A percentile compares a stretch with the other conserved stretches of the same genome.
Evolutionary conservation across 2,329 filamentous ascomycete genomes (phyloP).

Genomic region (Claviceps fusiformis): DNA sequence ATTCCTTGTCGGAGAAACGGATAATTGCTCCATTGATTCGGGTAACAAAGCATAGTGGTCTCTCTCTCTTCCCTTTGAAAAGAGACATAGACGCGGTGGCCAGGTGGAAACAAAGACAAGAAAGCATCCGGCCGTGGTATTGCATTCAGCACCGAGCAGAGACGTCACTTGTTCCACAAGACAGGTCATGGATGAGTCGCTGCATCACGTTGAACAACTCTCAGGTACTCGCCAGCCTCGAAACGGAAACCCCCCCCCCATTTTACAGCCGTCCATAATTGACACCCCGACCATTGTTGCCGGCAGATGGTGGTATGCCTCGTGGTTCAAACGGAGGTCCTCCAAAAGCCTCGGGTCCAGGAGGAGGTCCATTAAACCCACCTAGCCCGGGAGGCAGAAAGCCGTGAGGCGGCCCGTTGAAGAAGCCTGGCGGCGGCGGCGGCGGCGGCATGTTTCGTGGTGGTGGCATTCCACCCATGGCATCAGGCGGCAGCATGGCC

Average conservation of each 20-base stretch:
- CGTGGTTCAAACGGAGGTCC: slow-evolving; percentile 40
- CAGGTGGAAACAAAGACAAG: background rate
- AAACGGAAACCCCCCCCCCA: background rate
- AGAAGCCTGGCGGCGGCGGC: slow-evolving; percentile 45
- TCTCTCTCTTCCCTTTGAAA: too few species aligned
- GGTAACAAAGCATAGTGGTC: too few species aligned
- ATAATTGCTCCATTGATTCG: too few species aligned
- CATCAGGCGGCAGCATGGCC: slow-evolving; percentile 32
- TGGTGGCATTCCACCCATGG: slow-evolving; percentile 34
- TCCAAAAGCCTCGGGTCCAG: slow-evolving; percentile 31
- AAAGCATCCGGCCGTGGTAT: background rate
- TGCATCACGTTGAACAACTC: background rate
- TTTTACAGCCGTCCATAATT: slow-evolving; percentile 19
- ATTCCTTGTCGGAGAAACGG: too few species aligned
- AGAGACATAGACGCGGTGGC: background rate
- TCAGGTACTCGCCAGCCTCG: background rate
- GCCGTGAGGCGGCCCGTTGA: slow-evolving; percentile 33
- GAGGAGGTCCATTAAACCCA: slow-evolving; percentile 39
- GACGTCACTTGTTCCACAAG: background rate
- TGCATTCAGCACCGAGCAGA: background rate
- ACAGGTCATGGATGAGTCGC: background rate
- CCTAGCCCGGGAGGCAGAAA: slow-evolving; percentile 43
- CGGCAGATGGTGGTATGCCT: slow-evolving; percentile 36
- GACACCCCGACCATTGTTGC: slow-evolving; percentile 25
- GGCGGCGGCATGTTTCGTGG: slow-evolving; percentile 40